A percentile compares a stretch with the other conserved stretches of the same genome.
Evolutionary conservation across 1,284 basidiomycete species (phyloP).

Genomic region (Takashimella koratensis): DNA sequence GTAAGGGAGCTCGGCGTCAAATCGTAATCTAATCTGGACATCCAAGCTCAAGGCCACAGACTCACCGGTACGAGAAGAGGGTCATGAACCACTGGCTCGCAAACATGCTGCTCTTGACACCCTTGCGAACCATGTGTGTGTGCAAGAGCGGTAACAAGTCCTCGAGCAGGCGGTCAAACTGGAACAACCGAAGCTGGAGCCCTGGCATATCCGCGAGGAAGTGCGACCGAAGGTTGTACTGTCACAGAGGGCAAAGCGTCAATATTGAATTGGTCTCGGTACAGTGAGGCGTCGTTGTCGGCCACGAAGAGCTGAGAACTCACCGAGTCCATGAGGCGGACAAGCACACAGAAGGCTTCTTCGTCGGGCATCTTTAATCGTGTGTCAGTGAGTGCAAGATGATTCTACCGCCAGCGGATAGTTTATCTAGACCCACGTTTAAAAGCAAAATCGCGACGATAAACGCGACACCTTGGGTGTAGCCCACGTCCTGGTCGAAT

Average conservation of each 20-base stretch:
- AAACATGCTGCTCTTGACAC: constrained; percentile 95
- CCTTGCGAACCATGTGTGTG: constrained; percentile 85
- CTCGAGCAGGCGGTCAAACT: constrained; percentile 92
- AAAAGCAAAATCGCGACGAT: constrained; percentile 88
- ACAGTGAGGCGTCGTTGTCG: neutral
- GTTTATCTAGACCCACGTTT: constrained; percentile 60
- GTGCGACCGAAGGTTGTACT: constrained; percentile 89
- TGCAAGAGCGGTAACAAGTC: constrained; percentile 87
- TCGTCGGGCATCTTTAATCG: constrained; percentile 96
- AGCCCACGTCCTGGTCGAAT: constrained; percentile 92
- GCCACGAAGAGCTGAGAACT: neutral
- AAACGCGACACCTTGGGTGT: constrained; percentile 94
- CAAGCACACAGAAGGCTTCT: constrained; percentile 92
- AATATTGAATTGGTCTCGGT: neutral
- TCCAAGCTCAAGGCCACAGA: constrained; percentile 9
- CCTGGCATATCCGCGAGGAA: constrained; percentile 98
- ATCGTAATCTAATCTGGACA: neutral
- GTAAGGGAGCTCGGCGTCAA: neutral
- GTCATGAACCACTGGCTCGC: constrained; percentile 96
- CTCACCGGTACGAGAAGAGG: constrained; percentile 85
- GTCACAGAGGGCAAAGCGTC: too few relatives aligned
- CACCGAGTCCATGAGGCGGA: constrained; percentile 90
- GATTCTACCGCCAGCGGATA: too few relatives aligned
- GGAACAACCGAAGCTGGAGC: constrained; percentile 77
- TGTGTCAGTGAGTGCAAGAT: constrained; percentile 6